Percentiles rank a stretch among this genome's conserved stretches.
phyloP scores from a whole-genome alignment of 441 rosid genomes.

The Erysimum cheiri region DNA sequence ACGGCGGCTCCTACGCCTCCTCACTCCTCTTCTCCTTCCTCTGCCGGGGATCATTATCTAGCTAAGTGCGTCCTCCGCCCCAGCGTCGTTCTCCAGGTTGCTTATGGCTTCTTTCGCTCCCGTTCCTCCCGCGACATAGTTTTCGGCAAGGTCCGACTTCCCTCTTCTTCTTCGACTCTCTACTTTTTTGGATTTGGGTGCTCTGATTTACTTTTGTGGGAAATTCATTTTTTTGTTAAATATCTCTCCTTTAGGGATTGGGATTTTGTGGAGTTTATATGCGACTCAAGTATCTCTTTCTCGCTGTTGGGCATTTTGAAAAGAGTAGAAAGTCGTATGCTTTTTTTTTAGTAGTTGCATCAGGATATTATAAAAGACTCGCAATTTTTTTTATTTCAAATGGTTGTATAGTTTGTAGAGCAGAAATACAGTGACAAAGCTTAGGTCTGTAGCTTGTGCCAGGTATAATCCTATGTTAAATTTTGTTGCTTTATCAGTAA shows the following conservation, averaged over 20 bases:
- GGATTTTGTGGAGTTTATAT: conserved; percentile 29
- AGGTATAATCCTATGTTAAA: conserved; percentile 15
- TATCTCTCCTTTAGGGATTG: conserved; percentile 35
- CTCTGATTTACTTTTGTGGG: conserved; percentile 5
- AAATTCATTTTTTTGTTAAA: background rate
- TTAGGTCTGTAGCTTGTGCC: conserved; percentile 13
- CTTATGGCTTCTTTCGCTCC: conserved; percentile 79
- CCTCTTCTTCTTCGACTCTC: conserved; percentile 9
- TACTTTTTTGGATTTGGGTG: conserved; percentile 23
- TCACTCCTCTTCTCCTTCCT: conserved; percentile 49
- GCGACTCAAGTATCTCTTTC: background rate
- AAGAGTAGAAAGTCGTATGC: conserved; percentile 9
- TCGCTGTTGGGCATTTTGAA: conserved; percentile 22
- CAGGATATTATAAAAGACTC: conserved; percentile 1
- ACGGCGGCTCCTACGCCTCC: conserved; percentile 55
- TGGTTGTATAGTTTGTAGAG: conserved; percentile 15
- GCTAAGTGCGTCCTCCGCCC: conserved; percentile 91
- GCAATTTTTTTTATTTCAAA: background rate
- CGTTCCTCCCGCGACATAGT: conserved; percentile 75
- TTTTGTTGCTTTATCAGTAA: conserved; percentile 20
- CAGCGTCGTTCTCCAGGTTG: conserved; percentile 86
- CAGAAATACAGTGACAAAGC: conserved; percentile 1
- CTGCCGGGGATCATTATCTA: conserved; percentile 64
- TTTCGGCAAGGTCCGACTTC: conserved; percentile 75
- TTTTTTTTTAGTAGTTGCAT: conserved; percentile 23